Evolutionary conservation across 768 basidiomycete species (phyloP), one percentile per base, ranked within the genome.

Genomic region (Rubroboletus satanas): DNA sequence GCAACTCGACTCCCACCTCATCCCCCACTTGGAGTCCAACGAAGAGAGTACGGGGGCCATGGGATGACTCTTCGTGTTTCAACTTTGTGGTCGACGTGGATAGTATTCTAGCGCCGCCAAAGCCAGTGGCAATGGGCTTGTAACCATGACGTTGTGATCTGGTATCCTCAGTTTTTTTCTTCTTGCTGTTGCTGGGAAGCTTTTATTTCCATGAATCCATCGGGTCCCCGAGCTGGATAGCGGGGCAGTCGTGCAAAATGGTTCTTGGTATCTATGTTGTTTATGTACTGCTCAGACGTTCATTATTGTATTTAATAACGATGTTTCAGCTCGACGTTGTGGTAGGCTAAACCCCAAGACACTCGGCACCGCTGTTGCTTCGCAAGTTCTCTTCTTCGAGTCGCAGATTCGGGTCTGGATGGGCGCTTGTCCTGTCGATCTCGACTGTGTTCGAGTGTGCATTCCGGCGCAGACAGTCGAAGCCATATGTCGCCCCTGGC

Each of bases 51-150:
- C 74, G 82, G 17, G 82, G 82, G 0, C 83, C 84, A 17, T 84
- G 84, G 83, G 80, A 83, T 61, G 79, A 84, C 61, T 77, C 79
- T 28, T 70, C 75, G 45, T 73, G 74, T 54, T 75, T 82, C 39
- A 31, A 56, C 15, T 54, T 78, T 38, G 69, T 58, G 23, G 65
- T 84, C 54, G 76, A 83, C 57, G 74, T 82, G 54, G 77, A 76
- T 51, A 70, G 65, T 36, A 52, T 85, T 52, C 61, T 85, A 51
- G 67, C 75, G 37, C 72, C 74, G 46, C 73, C 79, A 26, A 72
- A 76, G 65, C 80, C 79, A 33, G 80, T 72, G 10, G 78, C 76
- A 9, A 58, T 54, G 23, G 55, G 54, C 28, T 6, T 60, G 36
- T 71, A 54, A 57, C 21, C 10, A 36, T 45, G 37, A 17, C 2